Evolutionary conservation across 257 asterid genomes (phyloP), one percentile per base, ranked within the genome.

Genomic region (Striga asiatica): DNA sequence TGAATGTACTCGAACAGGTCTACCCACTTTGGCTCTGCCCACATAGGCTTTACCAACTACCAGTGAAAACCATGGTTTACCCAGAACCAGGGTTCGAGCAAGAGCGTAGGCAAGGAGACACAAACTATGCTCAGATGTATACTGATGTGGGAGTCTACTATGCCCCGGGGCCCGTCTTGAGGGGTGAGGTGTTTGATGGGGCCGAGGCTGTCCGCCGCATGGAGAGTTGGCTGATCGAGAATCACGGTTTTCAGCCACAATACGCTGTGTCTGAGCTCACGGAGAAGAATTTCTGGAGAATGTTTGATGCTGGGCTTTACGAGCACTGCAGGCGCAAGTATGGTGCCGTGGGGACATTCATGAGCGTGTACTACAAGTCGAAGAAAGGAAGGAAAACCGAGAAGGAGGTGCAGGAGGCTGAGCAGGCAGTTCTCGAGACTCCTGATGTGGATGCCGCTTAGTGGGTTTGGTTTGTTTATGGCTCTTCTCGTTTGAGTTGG

Each of bases 11-110:
- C 27, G 76, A n/a, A 17, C 48, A 89, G 98, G 88, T 89, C 49
- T 92, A 92, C 61, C 98, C 98, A n/a, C 56, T 92, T 56, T 92
- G 98, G 98, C 94, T 92, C 50, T 92, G 98, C 66, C 98, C 98
- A 28, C 98, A 92, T 76, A 62, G 84, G 54, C 71, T 92, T 59
- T 92, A 71, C 70, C 88, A 80, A 49, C 88, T 84, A 62, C 98
- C 98, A 0, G 22, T 76, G 63, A 92, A 92, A 67, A 78, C 95
- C 56, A 87, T 80, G 97, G 66, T 92, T 17, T 88, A 77, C 54
- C 98, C 98, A 0, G 97, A 92, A 63, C 95, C 97, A 18, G 98
- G 95, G 51, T 89, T 89, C 52, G 98, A 89, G 84, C 81, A 49
- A 5, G 81, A 79, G 1, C 85, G 71, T 50, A 78, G 98, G 71